These are phyloP conservation scores for Spizellomyces punctatus DNA, from an alignment of 192 early-diverging fungal species.

Conservation along the genomic window DNA sequence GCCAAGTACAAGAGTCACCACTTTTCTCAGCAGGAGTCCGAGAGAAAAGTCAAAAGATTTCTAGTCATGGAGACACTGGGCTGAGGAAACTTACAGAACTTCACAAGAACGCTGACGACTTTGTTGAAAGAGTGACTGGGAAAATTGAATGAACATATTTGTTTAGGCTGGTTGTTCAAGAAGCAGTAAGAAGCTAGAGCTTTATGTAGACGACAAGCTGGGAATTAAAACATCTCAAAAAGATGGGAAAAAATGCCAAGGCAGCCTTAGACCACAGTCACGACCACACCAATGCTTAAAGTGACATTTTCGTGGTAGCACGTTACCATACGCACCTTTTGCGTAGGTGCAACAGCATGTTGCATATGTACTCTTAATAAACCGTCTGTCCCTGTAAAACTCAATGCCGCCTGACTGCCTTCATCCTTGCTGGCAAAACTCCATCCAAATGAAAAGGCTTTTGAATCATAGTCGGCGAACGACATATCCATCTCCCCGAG, in stretches of 20 bases:
- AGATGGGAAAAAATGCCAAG: too few species aligned
- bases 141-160: too few species aligned
- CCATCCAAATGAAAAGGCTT: conserved; percentile 8
- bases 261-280: too few species aligned
- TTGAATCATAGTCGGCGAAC: conserved; percentile 8
- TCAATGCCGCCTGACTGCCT: not conserved
- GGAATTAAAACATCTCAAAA: too few species aligned
- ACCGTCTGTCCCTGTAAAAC: not conserved
- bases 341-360: not conserved
- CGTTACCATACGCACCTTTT: not conserved
- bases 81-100: not conserved
- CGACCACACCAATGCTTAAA: not conserved
- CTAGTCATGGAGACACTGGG: not conserved
- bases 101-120: not conserved
- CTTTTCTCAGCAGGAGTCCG: not conserved
- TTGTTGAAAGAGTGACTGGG: not conserved
- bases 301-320: conserved; percentile 26
- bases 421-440: conserved; percentile 4
- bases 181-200: too few species aligned
- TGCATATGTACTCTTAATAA: not conserved
- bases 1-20: not conserved
- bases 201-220: too few species aligned
- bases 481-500: conserved; percentile 11
- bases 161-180: too few species aligned
- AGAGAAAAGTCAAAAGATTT: not conserved